These are phyloP conservation scores for Aspergillus ochraceus DNA, from an alignment of 2,329 filamentous ascomycete genomes.

Conservation along the genomic window DNA sequence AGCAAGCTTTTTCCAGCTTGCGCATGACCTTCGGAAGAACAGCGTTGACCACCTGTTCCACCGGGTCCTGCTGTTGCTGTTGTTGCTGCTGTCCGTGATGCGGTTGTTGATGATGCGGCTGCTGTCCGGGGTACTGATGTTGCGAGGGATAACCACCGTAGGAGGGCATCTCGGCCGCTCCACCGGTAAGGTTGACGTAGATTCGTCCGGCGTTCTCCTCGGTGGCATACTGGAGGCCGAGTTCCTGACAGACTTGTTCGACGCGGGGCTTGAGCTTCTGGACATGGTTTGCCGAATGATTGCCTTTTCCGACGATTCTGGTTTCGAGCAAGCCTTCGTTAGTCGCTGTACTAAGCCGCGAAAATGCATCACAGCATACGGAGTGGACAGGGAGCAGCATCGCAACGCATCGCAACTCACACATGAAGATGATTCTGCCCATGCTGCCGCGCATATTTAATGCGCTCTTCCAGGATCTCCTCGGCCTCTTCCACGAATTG, in stretches of 20 bases:
- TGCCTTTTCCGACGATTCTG: slow-evolving; percentile 89
- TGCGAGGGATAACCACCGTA: slow-evolving; percentile 47
- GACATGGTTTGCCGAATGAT: slow-evolving; percentile 77
- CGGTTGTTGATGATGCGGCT: slow-evolving; percentile 41
- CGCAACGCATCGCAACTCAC: slow-evolving; percentile 43
- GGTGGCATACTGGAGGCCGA: slow-evolving; percentile 78
- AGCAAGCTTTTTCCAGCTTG: slow-evolving; percentile 69
- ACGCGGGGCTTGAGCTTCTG: slow-evolving; percentile 97
- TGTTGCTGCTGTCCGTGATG: slow-evolving; percentile 44
- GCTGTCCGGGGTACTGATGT: slow-evolving; percentile 38
- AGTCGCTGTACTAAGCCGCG: neutral
- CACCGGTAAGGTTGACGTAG: slow-evolving; percentile 81
- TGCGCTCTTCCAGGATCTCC: slow-evolving; percentile 81
- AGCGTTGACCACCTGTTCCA: slow-evolving; percentile 62
- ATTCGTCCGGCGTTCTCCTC: slow-evolving; percentile 90
- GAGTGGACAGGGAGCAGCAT: neutral
- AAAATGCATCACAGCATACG: neutral
- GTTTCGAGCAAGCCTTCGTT: neutral
- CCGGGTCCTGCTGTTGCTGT: slow-evolving; percentile 56
- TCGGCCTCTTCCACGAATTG: slow-evolving; percentile 95
- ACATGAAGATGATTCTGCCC: slow-evolving; percentile 86
- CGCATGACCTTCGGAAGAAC: slow-evolving; percentile 60
- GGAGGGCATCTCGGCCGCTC: slow-evolving; percentile 54
- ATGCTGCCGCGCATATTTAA: slow-evolving; percentile 70
- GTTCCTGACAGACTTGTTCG: slow-evolving; percentile 78